phyloP scores from a whole-genome alignment of 2,329 filamentous ascomycete species.

The Neophaeococcomyces aloes region DNA sequence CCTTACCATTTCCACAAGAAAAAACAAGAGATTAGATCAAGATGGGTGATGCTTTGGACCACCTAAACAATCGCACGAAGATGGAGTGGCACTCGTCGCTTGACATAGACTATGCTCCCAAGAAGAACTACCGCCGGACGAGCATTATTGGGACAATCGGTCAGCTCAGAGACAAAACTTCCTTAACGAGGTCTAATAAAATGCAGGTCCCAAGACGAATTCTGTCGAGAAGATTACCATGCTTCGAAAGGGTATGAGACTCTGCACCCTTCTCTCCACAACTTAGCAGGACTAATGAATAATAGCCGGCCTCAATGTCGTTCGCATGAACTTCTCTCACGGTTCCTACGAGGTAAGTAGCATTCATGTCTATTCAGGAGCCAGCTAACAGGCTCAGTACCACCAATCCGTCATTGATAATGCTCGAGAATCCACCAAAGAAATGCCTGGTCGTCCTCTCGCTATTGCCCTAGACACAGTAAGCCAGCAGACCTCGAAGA shows the following conservation, averaged over 20 bases:
- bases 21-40: constrained; percentile 3
- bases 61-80: constrained; percentile 67
- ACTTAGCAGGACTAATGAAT: constrained; percentile 16
- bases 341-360: constrained; percentile 61
- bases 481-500: constrained; percentile 30
- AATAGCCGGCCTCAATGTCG: constrained; percentile 80
- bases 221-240: constrained; percentile 93
- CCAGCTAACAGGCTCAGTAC: constrained; percentile 47
- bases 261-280: neutral
- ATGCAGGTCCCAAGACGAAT: constrained; percentile 84
- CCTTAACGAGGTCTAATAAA: neutral
- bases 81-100: constrained; percentile 65
- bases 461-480: constrained; percentile 84
- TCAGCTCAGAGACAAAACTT: constrained; percentile 28
- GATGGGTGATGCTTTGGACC: constrained; percentile 69
- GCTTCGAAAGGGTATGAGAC: constrained; percentile 55
- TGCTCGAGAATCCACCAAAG: constrained; percentile 72
- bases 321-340: constrained; percentile 99
- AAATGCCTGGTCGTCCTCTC: constrained; percentile 69
- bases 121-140: constrained; percentile 85
- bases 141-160: constrained; percentile 98
- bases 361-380: constrained; percentile 9
- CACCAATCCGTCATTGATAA: constrained; percentile 98
- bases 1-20: neutral
- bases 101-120: constrained; percentile 78